A percentile compares a stretch with the other conserved stretches of the same genome.
These are phyloP conservation scores for Cadophora gregata DNA, from an alignment of 2,329 filamentous ascomycete genomes.

Conservation along the genomic window DNA sequence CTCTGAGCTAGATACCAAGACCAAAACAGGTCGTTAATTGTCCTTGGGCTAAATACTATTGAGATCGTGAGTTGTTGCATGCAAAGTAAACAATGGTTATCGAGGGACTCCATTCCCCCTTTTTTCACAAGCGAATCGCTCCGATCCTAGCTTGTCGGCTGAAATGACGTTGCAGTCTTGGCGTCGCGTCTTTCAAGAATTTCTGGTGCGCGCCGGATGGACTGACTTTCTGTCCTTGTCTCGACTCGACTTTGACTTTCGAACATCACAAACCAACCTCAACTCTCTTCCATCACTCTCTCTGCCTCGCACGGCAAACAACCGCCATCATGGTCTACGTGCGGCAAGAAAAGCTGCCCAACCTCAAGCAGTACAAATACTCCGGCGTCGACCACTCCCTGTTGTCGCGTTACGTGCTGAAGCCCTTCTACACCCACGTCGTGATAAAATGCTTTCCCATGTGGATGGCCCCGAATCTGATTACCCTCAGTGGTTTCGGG, in stretches of 20 bases:
- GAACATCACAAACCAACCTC: not conserved
- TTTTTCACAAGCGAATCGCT: constrained; percentile 8
- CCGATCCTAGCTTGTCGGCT: not conserved
- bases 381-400: constrained; percentile 89
- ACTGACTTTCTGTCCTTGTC: not conserved
- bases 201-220: constrained; percentile 11
- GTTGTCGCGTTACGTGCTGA: constrained; percentile 89
- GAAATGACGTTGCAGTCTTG: constrained; percentile 24
- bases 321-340: constrained; percentile 83
- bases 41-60: not conserved
- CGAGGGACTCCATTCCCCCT: not conserved
- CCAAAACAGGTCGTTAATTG: too few species aligned
- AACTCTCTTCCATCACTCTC: not conserved
- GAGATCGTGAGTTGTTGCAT: not conserved
- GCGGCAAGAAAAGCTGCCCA: constrained; percentile 85
- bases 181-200: constrained; percentile 23
- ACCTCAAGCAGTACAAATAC: constrained; percentile 95
- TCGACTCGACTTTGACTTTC: not conserved
- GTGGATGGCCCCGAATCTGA: constrained; percentile 89
- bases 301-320: not conserved
- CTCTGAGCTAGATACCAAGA: too few species aligned
- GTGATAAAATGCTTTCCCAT: constrained; percentile 95
- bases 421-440: constrained; percentile 95
- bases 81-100: not conserved
- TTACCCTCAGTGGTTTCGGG: constrained; percentile 87